Base-by-base conservation (phyloP, 2,329 filamentous ascomycete genomes). In the Aspergillus sp. region DNA sequence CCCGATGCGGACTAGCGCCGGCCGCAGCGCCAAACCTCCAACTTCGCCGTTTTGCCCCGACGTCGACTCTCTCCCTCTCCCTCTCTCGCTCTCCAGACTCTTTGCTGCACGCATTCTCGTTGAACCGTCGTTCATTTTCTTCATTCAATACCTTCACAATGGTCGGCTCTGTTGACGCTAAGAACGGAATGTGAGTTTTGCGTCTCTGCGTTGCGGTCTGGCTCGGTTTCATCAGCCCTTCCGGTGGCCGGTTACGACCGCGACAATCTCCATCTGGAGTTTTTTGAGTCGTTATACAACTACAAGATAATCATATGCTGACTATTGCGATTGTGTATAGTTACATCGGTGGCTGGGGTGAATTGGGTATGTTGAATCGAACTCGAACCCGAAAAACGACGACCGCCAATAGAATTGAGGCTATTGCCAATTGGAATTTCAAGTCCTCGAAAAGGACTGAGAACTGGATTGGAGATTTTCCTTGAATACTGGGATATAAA, bases 321-420 rank as follows among this genome's bases (percentile, higher is more conserved):
- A 38, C 6, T n/a, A n/a, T 27, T 41, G 33, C 37, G 40, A 27
- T 43, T 48, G 48, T 32, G 13, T 51, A 54, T 58, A 90, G 87
- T 66, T 90, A 75, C 69, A 72, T 90, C 47, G 87, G 87, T 57
- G 71, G 71, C 68, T 91, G 86, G 85, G 87, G 87, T 61, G 72
- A 75, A 61, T 72, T 90, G 54, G 86, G 86, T 89, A 80, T 74
- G 82, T 81, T 55, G 54, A 33, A 45, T 46, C n/a, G 46, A 29
- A 39, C 47, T 56, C 43, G 33, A 46, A 37, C 12, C 36, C 33
- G 26, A 31, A 35, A n/a, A 13, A 12, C 19, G 19, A 19, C 19
- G 19, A 19, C 19, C 19, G 19, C 19, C 19, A 19, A 19, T 19
- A 19, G 19, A 19, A 19, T 19, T 4, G 19, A 19, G 19, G 19